These are phyloP conservation scores for Solanum chmielewskii DNA, from an alignment of 257 asterid species.

Conservation along the genomic window DNA sequence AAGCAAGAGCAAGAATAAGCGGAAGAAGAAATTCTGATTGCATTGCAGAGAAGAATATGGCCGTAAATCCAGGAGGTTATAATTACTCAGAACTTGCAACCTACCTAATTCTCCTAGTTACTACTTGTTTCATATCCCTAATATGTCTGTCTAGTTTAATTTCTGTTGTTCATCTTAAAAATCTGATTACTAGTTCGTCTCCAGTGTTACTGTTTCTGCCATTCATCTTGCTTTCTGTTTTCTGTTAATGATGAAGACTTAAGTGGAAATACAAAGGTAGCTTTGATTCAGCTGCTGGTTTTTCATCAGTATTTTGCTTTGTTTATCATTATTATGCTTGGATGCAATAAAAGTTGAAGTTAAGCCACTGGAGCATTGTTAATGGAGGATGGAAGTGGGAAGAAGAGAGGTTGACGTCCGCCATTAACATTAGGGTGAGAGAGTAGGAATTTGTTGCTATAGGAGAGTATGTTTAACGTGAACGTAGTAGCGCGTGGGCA, in stretches of 20 bases:
- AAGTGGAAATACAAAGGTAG: not conserved
- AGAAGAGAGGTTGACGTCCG: not conserved
- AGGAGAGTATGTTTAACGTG: not conserved
- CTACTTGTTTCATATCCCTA: not conserved
- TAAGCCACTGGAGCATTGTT: not conserved
- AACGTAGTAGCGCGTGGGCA: not conserved
- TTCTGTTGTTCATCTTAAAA: not conserved
- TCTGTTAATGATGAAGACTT: not conserved
- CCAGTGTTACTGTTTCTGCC: not conserved
- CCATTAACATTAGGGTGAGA: no score
- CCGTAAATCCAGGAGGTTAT: not conserved
- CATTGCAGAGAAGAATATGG: not conserved
- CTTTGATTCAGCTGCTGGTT: not conserved
- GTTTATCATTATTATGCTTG: not conserved
- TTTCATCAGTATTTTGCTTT: not conserved
- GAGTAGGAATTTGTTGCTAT: not conserved
- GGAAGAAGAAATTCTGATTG: not conserved
- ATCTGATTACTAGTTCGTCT: not conserved
- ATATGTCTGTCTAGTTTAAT: not conserved
- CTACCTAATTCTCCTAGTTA: not conserved
- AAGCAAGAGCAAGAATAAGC: not conserved
- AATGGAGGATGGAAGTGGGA: not conserved
- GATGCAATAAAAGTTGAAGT: not conserved
- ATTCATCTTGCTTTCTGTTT: not conserved
- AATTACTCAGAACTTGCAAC: not conserved